A percentile compares a stretch with the other conserved stretches of the same genome.
Evolutionary conservation across 2,329 filamentous ascomycete genomes (phyloP).

Genomic region (Pleochaeta shiraiana): DNA sequence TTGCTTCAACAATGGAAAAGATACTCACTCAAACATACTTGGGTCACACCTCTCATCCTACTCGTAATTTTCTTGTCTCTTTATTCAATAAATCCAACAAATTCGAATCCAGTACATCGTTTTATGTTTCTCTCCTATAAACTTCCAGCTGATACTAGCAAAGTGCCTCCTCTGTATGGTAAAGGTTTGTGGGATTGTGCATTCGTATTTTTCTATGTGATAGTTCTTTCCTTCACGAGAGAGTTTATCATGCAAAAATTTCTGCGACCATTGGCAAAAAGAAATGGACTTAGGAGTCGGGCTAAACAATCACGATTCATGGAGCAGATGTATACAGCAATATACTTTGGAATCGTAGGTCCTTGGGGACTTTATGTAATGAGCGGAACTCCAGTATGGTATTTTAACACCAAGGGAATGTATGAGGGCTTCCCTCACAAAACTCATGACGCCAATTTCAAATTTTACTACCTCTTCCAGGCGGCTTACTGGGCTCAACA

Average conservation of each 20-base stretch:
- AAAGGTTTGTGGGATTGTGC: constrained; percentile 76
- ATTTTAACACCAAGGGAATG: constrained; percentile 82
- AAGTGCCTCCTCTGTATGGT: constrained; percentile 46
- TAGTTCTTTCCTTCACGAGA: constrained; percentile 79
- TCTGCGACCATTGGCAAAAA: constrained; percentile 52
- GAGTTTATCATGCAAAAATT: constrained; percentile 92
- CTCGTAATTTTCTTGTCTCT: constrained; percentile 37
- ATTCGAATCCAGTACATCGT: constrained; percentile 55
- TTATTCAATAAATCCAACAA: constrained; percentile 55
- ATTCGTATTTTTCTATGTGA: constrained; percentile 73
- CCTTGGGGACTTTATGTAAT: constrained; percentile 80
- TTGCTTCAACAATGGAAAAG: constrained; percentile 26
- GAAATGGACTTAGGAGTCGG: constrained; percentile 44
- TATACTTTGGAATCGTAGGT: constrained; percentile 71
- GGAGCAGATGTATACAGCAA: constrained; percentile 86
- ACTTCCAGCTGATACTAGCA: constrained; percentile 27
- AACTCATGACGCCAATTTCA: constrained; percentile 61
- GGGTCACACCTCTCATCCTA: constrained; percentile 44
- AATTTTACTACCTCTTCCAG: constrained; percentile 91
- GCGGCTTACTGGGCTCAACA: constrained; percentile 94
- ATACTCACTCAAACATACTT: constrained; percentile 33
- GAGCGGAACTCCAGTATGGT: constrained; percentile 81
- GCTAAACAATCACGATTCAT: constrained; percentile 80
- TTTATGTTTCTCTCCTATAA: constrained; percentile 86
- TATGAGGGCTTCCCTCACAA: constrained; percentile 74